Evolutionary conservation across 225 moss, liverwort and hornwort genomes (phyloP).

Genomic region (Straminergon stramineum): DNA sequence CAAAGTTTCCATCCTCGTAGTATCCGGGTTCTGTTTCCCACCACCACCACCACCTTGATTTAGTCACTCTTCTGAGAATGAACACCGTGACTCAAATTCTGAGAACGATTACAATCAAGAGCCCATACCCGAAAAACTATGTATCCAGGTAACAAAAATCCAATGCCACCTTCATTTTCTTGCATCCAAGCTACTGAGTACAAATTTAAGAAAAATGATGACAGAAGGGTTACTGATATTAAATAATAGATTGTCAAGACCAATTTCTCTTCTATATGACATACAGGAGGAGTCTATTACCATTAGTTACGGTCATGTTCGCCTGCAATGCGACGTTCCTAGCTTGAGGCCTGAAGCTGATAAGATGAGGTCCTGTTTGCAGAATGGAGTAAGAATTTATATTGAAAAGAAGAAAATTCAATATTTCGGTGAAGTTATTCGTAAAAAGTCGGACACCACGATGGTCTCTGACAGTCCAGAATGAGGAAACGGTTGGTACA

Average conservation of each 20-base stretch:
- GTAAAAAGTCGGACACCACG: neutral
- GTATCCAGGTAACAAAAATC: neutral
- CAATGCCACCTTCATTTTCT: neutral
- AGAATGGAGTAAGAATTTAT: neutral
- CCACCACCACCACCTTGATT: neutral
- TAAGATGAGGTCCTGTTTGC: slow-evolving; percentile 64
- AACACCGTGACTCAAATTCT: neutral
- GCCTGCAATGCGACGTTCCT: slow-evolving; percentile 80
- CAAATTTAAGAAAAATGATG: neutral
- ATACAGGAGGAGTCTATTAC: slow-evolving; percentile 6
- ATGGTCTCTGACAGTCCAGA: neutral
- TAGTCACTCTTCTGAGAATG: neutral
- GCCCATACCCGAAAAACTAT: neutral
- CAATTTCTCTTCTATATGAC: neutral
- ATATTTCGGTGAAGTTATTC: neutral
- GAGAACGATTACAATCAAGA: neutral
- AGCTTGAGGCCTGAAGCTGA: slow-evolving; percentile 85
- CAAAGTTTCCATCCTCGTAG: slow-evolving; percentile 81
- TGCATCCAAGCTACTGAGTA: neutral
- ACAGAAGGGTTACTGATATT: neutral
- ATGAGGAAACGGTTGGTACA: neutral
- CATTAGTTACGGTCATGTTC: slow-evolving; percentile 77
- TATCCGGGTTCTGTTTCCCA: slow-evolving; percentile 66
- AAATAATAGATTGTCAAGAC: neutral
- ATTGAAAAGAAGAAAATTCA: neutral